A percentile compares a stretch with the other conserved stretches of the same genome.
These are phyloP conservation scores for Puccinia horiana DNA, from an alignment of 1,284 basidiomycete species.

Conservation along the genomic window DNA sequence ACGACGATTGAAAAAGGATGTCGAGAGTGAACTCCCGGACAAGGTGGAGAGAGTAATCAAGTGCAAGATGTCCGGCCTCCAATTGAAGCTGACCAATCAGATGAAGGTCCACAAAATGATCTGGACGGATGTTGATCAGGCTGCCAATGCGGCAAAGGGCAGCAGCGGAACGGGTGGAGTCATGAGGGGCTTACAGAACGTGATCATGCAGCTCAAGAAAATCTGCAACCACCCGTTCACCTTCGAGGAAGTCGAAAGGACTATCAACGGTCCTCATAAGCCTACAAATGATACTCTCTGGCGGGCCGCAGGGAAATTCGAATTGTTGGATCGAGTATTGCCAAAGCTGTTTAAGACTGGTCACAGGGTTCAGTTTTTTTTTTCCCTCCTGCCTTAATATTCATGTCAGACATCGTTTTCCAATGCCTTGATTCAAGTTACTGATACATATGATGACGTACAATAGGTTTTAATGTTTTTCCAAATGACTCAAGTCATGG, in stretches of 20 bases:
- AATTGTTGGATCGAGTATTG: slow-evolving; percentile 86
- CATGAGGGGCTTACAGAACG: slow-evolving; percentile 75
- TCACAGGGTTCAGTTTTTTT: slow-evolving; percentile 69
- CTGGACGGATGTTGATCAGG: slow-evolving; percentile 49
- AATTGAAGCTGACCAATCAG: slow-evolving; percentile 92
- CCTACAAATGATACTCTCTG: slow-evolving; percentile 75
- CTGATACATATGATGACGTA: not conserved
- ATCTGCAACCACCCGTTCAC: slow-evolving; percentile 84
- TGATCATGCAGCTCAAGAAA: slow-evolving; percentile 98
- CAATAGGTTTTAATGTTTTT: slow-evolving; percentile 57
- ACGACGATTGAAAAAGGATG: slow-evolving; percentile 95
- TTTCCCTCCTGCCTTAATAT: slow-evolving; percentile 55
- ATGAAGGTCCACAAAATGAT: slow-evolving; percentile 85
- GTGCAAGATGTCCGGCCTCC: slow-evolving; percentile 92
- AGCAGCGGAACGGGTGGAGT: slow-evolving; percentile 52
- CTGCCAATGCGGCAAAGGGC: slow-evolving; percentile 21
- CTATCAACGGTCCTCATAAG: slow-evolving; percentile 77
- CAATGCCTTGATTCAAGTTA: not conserved
- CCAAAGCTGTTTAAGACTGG: slow-evolving; percentile 91
- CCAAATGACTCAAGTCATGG: slow-evolving; percentile 76
- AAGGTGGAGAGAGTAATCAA: slow-evolving; percentile 99
- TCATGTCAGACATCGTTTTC: too few relatives aligned
- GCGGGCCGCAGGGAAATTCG: slow-evolving; percentile 89
- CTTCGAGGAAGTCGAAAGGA: slow-evolving; percentile 92
- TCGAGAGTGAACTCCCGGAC: slow-evolving; percentile 94